A percentile compares a stretch with the other conserved stretches of the same genome.
These are phyloP conservation scores for Apiotrichum mycotoxinovorans DNA, from an alignment of 1,284 basidiomycete genomes.

Conservation along the genomic window DNA sequence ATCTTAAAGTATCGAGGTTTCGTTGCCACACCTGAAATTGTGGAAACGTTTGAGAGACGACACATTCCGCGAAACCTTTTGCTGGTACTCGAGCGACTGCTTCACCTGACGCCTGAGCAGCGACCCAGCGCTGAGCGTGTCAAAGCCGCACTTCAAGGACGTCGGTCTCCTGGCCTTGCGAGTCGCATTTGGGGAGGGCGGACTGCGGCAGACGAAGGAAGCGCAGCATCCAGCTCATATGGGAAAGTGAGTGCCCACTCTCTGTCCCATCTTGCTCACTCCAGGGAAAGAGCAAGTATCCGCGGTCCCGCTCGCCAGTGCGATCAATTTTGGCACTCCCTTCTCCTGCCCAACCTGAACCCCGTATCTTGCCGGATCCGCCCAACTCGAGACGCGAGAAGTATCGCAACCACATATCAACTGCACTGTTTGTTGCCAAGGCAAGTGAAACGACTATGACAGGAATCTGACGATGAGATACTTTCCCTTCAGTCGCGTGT, in stretches of 20 bases:
- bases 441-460: slow-evolving; percentile 5
- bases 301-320: slow-evolving; percentile 1
- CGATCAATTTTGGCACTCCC: slow-evolving; percentile 22
- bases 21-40: slow-evolving; percentile 56
- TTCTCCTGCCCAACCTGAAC: slow-evolving; percentile 2
- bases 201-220: not conserved
- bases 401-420: not conserved
- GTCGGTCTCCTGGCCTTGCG: not conserved
- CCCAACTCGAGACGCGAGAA: not conserved
- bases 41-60: slow-evolving; percentile 61
- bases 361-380: not conserved
- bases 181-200: not conserved
- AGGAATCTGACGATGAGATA: slow-evolving; percentile 11
- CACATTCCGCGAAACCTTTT: slow-evolving; percentile 66
- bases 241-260: not conserved
- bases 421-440: slow-evolving; percentile 17
- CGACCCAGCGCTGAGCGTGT: slow-evolving; percentile 73
- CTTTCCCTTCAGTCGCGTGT: slow-evolving; percentile 25
- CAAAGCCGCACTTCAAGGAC: slow-evolving; percentile 14
- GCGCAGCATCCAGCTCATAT: not conserved
- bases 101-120: slow-evolving; percentile 59
- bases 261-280: not conserved
- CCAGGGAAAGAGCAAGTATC: slow-evolving; percentile 18
- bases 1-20: slow-evolving; percentile 76
- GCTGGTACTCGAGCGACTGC: slow-evolving; percentile 65